Evolutionary conservation across 345 rosid species (phyloP), one percentile per base, ranked within the genome.

Genomic region (Rhodamnia argentea): DNA sequence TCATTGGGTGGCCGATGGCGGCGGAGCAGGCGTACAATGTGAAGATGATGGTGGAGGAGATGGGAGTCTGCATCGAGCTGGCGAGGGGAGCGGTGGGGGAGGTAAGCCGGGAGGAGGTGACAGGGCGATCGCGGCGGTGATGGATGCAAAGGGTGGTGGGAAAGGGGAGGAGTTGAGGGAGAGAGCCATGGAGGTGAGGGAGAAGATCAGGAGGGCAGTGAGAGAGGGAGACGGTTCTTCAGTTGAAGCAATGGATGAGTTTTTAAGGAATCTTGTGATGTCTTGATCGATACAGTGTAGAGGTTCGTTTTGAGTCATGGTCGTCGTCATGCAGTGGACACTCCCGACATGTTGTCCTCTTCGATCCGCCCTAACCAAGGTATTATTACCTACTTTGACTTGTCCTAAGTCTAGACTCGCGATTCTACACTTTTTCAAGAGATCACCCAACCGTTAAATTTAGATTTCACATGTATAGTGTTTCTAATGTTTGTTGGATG

Each of bases 1-100:
- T 91, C 3, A 91, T 93, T 9, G 94, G 92, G 13, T 93, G 95
- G 95, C 94, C 94, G 1, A 86, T 92, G 88, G 94, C 93, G 0
- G 96, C 51, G 1, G 94, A 93, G 86, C 93, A 92, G 83, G 84
- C 88, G 3, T 92, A 88, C 59, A 93, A 92, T 57, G 86, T 87
- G 5, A 93, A 92, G 86, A 89, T 92, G 94, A 54, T 92, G 86
- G 90, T 83, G 74, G 94, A 93, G 87, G 96, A 92, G 86, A 91
- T 92, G 90, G 90, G 91, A 9, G 91, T 91, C 2, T n/a, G 89
- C 14, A 86, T 91, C 47, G 93, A 92, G 88, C n/a, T 93, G 82
- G 86, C 92, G 1, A 91, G 94, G 85, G 91, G 93, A 22, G 23
- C 44, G 44, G 78, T 13, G 13, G 78, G 24, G 6, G 47, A 70